Evolutionary conservation across 2,329 filamentous ascomycete species (phyloP), one percentile per base, ranked within the genome.

Genomic region (Botryotinia globosa): DNA sequence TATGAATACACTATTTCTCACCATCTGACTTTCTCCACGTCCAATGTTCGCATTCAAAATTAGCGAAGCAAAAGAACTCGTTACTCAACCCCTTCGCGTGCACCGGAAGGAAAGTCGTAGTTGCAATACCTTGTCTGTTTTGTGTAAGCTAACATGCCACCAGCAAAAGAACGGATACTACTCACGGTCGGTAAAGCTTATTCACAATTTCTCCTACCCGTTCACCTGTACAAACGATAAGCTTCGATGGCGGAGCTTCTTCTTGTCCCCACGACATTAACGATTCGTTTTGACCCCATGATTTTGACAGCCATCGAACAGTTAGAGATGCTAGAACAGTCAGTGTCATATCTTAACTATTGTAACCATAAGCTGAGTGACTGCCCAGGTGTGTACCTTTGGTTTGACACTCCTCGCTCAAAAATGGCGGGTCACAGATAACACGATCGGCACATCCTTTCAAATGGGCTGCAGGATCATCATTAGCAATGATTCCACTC

Each of bases 401-500:
- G 0, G 91, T 93, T 80, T 95, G 92, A 80, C 92, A 95, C 79
- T 95, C 92, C 74, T 92, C 87, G 80, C 89, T 93, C 51, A 95
- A 84, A 80, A 95, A 95, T 0, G 93, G 93, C 14, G 93, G 93
- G 79, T 96, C 93, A 77, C 87, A 88, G 71, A 94, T 90, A 74
- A 95, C 86, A 71, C 89, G 86, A 81, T 94, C 90, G 64, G 91
- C 87, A 32, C 82, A 84, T 32, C 87, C 88, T 79, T 91, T 92
- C 51, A 94, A 81, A 48, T 86, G 81, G 20, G 80, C 85, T 87
- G 74, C 48, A 37, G 12, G 44, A 16, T 5, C 25, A 54, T 63
- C 29, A 73, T 73, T 65, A 72, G 54, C 42, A 44, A 48, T 34
- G 61, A 4, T 7, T 39, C 6, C 6, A n/a, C 34, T 44, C 8